Evolutionary conservation across 495 filamentous ascomycete genomes (phyloP).

Genomic region (Neurospora sp.): DNA sequence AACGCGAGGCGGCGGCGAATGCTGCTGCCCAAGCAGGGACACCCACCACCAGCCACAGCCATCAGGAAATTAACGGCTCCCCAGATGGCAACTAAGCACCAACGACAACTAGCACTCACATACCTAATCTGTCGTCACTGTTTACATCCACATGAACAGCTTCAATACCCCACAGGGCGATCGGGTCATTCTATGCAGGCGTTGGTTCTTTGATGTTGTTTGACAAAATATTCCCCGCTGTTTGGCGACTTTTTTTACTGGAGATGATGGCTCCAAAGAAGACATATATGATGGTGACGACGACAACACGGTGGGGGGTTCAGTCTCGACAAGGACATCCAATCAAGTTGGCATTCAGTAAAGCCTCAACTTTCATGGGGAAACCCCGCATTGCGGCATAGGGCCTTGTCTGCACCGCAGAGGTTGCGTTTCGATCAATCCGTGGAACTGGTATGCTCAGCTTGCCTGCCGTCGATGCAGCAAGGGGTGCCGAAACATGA

Average conservation of each 20-base stretch:
- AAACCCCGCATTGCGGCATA: neutral
- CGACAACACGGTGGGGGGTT: neutral
- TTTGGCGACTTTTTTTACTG: constrained; percentile 16
- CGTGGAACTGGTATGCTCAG: neutral
- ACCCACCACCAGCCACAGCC: constrained; percentile 20
- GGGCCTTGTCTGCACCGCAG: neutral
- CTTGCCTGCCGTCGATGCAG: neutral
- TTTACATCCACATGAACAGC: constrained; percentile 13
- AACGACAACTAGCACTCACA: neutral
- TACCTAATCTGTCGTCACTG: constrained; percentile 5
- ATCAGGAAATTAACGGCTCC: constrained; percentile 36
- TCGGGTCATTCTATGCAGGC: constrained; percentile 22
- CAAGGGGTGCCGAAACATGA: neutral
- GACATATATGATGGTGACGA: constrained; percentile 17
- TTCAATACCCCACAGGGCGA: constrained; percentile 8
- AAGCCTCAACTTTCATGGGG: neutral
- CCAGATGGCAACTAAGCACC: constrained; percentile 28
- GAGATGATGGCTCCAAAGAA: constrained; percentile 18
- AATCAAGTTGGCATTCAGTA: neutral
- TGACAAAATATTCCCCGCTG: constrained; percentile 29
- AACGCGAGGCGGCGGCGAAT: constrained; percentile 38
- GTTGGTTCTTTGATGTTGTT: constrained; percentile 28
- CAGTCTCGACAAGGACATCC: neutral
- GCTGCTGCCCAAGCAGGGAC: constrained; percentile 18
- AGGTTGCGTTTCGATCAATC: neutral